Conservation (phyloP, 2,329 filamentous ascomycete species). For the Emmonsia crescens region DNA sequence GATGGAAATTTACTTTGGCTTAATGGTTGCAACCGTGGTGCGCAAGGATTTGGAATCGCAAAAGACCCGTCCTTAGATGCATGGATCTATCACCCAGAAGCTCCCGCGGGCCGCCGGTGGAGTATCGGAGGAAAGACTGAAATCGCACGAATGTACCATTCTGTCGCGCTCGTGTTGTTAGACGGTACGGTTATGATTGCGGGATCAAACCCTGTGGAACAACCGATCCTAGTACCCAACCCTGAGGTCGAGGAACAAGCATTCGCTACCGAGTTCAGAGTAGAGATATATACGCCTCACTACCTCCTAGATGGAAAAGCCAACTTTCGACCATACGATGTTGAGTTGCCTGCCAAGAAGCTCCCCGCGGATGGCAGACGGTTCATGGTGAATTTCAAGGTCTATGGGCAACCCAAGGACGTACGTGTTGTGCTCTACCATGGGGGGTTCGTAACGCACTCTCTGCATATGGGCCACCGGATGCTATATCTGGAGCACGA, state of each 20-base stretch:
- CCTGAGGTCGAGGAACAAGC: slow-evolving; percentile 31
- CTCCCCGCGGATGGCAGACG: slow-evolving; percentile 35
- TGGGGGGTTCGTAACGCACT: slow-evolving; percentile 51
- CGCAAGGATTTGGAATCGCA: slow-evolving; percentile 51
- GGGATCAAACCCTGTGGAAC: slow-evolving; percentile 51
- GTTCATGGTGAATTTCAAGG: slow-evolving; percentile 41
- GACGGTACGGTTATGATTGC: slow-evolving; percentile 51
- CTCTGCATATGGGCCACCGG: slow-evolving; percentile 51
- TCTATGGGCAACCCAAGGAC: slow-evolving; percentile 31
- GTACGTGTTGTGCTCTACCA: slow-evolving; percentile 46
- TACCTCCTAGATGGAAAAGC: slow-evolving; percentile 46
- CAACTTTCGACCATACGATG: slow-evolving; percentile 37
- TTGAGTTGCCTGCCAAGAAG: slow-evolving; percentile 35
- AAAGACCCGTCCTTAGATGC: slow-evolving; percentile 44
- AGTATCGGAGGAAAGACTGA: slow-evolving; percentile 30
- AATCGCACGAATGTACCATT: slow-evolving; percentile 49
- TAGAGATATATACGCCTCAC: slow-evolving; percentile 51
- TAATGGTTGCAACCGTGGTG: slow-evolving; percentile 48
- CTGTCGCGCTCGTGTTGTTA: slow-evolving; percentile 47
- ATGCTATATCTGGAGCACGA: slow-evolving; percentile 44
- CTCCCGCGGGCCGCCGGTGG: slow-evolving; percentile 42
- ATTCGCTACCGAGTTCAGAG: slow-evolving; percentile 50
- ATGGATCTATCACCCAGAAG: slow-evolving; percentile 47
- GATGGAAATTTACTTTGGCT: slow-evolving; percentile 51
- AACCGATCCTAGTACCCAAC: slow-evolving; percentile 40